phyloP scores from a whole-genome alignment of 495 filamentous ascomycete species.

The Penicillium canariense region DNA sequence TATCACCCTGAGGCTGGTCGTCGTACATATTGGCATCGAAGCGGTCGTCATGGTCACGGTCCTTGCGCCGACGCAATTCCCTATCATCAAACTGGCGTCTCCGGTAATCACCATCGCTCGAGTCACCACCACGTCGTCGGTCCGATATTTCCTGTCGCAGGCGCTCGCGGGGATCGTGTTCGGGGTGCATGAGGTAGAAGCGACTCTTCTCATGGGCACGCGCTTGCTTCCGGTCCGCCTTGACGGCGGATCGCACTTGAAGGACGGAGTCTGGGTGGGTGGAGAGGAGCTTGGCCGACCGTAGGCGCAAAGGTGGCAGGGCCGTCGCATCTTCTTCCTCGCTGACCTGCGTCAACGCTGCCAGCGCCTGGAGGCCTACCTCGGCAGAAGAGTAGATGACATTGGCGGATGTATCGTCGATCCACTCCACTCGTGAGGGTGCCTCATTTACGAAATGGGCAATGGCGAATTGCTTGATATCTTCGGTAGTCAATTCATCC shows the following conservation, averaged over 20 bases:
- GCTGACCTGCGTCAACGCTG: constrained; percentile 51
- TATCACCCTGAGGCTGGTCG: constrained; percentile 42
- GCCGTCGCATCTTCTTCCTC: constrained; percentile 37
- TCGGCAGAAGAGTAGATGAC: constrained; percentile 69
- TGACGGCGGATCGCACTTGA: constrained; percentile 68
- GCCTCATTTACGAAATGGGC: constrained; percentile 58
- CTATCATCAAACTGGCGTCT: constrained; percentile 56
- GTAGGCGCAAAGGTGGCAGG: constrained; percentile 49
- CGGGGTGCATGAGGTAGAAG: constrained; percentile 87
- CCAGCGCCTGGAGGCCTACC: constrained; percentile 70
- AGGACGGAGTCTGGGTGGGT: constrained; percentile 67
- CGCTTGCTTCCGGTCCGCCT: constrained; percentile 72
- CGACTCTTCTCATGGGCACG: constrained; percentile 77
- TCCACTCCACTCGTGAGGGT: constrained; percentile 78
- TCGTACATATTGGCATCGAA: constrained; percentile 80
- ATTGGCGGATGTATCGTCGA: constrained; percentile 90
- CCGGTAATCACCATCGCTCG: constrained; percentile 59
- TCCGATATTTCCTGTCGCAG: constrained; percentile 49
- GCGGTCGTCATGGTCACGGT: constrained; percentile 48
- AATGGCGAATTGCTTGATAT: constrained; percentile 67
- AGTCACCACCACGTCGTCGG: constrained; percentile 52
- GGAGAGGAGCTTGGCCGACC: constrained; percentile 60
- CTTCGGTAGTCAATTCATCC: constrained; percentile 72
- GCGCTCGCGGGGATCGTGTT: constrained; percentile 79
- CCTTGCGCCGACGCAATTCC: constrained; percentile 52